Evolutionary conservation across 2,329 filamentous ascomycete genomes (phyloP), one percentile per base, ranked within the genome.

Genomic region (Didymella lethalis): DNA sequence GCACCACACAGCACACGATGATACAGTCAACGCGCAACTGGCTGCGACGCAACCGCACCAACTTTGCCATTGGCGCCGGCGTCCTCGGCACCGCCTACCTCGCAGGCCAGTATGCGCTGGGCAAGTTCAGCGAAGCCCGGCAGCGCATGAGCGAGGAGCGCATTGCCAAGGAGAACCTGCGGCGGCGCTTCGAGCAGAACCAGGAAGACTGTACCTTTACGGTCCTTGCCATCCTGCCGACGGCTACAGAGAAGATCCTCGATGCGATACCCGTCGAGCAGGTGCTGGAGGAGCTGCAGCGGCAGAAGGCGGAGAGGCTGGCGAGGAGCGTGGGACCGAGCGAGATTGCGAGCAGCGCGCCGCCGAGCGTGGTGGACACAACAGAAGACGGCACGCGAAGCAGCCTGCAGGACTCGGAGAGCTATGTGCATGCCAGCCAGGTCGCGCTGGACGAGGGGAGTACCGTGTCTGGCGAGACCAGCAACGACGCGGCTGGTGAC

Each of bases 131-230:
- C 66, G 93, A 98, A 79, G 93, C 94, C 69, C 88, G 93, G 67
- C 93, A 97, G 85, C 93, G 94, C 77, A 96, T 97, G 91, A 93
- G 90, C 79, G 94, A 92, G 78, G 95, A 98, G 74, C 89, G 93
- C 72, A 96, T 97, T 75, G 91, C 94, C 51, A 93, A 94, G 77
- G 95, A 99, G 81, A 99, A 99, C 78, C 86, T 99, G 62, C 93
- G 93, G 50, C 90, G 95, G 59, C 91, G 95, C 73, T 99, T 99
- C 80, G 92, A 98, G 78, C 95, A 99, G 79, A 99, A 99, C 78
- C 95, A 99, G 77, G 94, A 97, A 76, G 95, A 99, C 79, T 99
- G 95, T 80, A 97, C 94, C 47, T 97, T 96, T 76, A 99, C 95
- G 36, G 93, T 98, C 44, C 88, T 98, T n/a, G 95, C 94, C 29